These are phyloP conservation scores for Paxillus ammoniavirescens DNA, from an alignment of 768 basidiomycete genomes.

Conservation along the genomic window DNA sequence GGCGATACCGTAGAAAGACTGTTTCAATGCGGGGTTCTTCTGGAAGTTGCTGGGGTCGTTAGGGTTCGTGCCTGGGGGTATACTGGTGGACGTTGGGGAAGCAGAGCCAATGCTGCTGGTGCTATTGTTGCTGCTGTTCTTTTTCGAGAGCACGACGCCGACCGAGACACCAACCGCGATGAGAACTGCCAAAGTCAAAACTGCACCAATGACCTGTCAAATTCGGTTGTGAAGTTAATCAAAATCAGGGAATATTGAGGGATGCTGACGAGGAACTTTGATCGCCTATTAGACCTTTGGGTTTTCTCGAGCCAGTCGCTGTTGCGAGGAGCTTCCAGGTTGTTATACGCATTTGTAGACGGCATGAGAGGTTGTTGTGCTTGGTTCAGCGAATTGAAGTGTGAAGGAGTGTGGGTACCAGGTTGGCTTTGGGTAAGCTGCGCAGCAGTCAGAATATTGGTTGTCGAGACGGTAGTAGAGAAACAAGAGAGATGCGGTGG, in stretches of 20 bases:
- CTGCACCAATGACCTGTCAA: constrained; percentile 50
- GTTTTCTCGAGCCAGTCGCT: constrained; percentile 42
- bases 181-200: constrained; percentile 47
- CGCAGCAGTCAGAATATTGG: constrained; percentile 19
- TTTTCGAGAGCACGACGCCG: constrained; percentile 64
- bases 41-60: constrained; percentile 78
- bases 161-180: constrained; percentile 58
- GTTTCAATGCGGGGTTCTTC: constrained; percentile 64
- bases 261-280: constrained; percentile 57
- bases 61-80: constrained; percentile 36
- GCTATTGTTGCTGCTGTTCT: constrained; percentile 38
- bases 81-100: constrained; percentile 11
- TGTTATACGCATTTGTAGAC: constrained; percentile 29
- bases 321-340: constrained; percentile 30
- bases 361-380: constrained; percentile 25
- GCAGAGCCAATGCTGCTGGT: constrained; percentile 26
- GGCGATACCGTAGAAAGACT: constrained; percentile 82
- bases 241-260: background rate
- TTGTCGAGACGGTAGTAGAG: background rate
- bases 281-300: constrained; percentile 35
- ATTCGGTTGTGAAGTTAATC: constrained; percentile 1
- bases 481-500: background rate
- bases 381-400: constrained; percentile 17
- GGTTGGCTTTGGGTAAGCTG: constrained; percentile 34
- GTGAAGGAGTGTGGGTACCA: constrained; percentile 37